Base-by-base conservation (phyloP, 495 filamentous ascomycete genomes). In the Baudoinia panamericana region DNA sequence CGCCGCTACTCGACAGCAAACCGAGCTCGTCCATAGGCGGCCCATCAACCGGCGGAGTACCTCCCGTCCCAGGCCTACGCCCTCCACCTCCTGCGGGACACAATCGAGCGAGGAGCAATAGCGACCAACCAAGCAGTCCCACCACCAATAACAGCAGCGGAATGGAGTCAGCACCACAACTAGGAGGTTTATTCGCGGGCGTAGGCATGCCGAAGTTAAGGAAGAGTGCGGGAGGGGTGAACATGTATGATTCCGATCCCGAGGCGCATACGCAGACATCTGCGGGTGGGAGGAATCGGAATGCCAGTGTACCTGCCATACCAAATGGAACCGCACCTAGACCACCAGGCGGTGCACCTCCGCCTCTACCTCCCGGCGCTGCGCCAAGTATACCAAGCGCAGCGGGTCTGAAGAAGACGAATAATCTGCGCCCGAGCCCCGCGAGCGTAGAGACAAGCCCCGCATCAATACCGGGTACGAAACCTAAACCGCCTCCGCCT, bases 171-270 rank as follows among this genome's bases (percentile, higher is more conserved):
- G 73, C 84, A 13, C 83, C 86, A 21, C 90, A 96, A 56, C 58
- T 97, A 24, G 87, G 68, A 7, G 90, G 92, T 3, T 60, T 97
- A 19, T 93, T 97, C 54, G 85, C 84, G 7, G 86, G 85, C 11
- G 31, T 34, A 22, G 92, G 88, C 22, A 96, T 96, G 69, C 90
- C 90, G 2, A 96, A 94, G 63, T 55, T 97, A 47, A 78, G 80
- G 58, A 94, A 85, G 62, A 76, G 82, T 9, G 73, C 71, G 23
- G 86, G 81, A 19, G 90, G 88, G 16, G 67, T 97, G 39, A 76
- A 93, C 59, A 95, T 90, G 10, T 90, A 93, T 52, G 64, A 78
- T 18, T 84, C 84, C 24, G 84, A 92, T 48, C 74, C 80, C 10
- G 84, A 92, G 48, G 67, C 68, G 29, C 42, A n/a, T 25, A 37